These are phyloP conservation scores for Aspergillus sparsus DNA, from an alignment of 495 filamentous ascomycete species.

Conservation along the genomic window DNA sequence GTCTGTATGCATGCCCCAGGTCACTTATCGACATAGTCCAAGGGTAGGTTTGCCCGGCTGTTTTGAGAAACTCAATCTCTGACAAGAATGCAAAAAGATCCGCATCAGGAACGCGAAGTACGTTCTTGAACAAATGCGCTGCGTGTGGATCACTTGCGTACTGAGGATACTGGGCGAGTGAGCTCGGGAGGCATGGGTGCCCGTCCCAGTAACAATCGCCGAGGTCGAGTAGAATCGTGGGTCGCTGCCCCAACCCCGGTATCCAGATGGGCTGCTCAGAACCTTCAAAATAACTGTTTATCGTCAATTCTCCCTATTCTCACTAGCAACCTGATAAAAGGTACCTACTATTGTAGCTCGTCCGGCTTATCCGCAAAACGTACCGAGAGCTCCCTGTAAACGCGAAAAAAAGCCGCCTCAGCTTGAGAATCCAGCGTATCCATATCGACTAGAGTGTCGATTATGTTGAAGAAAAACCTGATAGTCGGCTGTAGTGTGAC, in stretches of 20 bases:
- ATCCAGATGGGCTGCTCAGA: not conserved
- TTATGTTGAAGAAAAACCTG: not conserved
- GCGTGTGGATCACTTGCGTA: not conserved
- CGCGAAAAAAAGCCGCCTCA: not conserved
- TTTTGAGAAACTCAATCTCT: not conserved
- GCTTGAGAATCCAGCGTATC: not conserved
- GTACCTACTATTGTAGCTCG: not conserved
- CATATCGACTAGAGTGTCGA: not conserved
- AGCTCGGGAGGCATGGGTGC: not conserved
- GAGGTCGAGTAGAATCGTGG: not conserved
- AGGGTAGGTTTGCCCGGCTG: not conserved
- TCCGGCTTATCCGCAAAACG: not conserved
- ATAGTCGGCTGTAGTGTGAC: not conserved
- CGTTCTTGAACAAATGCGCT: not conserved
- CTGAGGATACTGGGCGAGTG: constrained; percentile 7
- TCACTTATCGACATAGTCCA: not conserved
- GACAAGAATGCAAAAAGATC: not conserved
- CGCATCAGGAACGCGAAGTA: constrained; percentile 6
- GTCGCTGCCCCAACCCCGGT: not conserved
- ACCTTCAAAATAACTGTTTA: not conserved
- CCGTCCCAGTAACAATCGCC: constrained; percentile 2
- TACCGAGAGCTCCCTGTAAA: constrained; percentile 3
- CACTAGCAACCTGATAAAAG: not conserved
- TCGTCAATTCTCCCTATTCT: too few species aligned
- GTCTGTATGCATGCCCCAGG: not conserved